A percentile compares a stretch with the other conserved stretches of the same genome.
Evolutionary conservation across 371 early-diverging fungal species (phyloP).

Genomic region (Mortierella sp.): DNA sequence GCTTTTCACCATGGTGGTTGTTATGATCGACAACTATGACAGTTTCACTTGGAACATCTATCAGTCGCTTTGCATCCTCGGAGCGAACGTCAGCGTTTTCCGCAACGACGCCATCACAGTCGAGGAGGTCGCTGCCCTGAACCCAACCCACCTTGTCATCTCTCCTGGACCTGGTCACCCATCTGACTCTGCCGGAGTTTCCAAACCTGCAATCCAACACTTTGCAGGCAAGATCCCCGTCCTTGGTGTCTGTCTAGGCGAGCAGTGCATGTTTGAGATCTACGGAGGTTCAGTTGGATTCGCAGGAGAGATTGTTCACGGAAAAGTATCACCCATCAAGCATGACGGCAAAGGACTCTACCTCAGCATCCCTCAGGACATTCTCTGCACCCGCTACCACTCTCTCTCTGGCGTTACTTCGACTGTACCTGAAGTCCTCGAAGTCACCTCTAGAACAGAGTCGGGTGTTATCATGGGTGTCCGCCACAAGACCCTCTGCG

Average conservation of each 20-base stretch:
- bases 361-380: slow-evolving; percentile 82
- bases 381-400: slow-evolving; percentile 94
- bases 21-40: slow-evolving; percentile 98
- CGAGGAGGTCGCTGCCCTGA: slow-evolving; percentile 77
- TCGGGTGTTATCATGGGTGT: slow-evolving; percentile 94
- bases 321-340: slow-evolving; percentile 87
- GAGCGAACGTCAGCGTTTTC: slow-evolving; percentile 90
- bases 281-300: slow-evolving; percentile 92
- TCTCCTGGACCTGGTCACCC: slow-evolving; percentile 98
- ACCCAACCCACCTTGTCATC: slow-evolving; percentile 93
- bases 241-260: slow-evolving; percentile 96
- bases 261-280: slow-evolving; percentile 95
- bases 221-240: slow-evolving; percentile 96
- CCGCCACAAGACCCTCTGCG: slow-evolving; percentile 85
- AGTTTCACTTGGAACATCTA: slow-evolving; percentile 98
- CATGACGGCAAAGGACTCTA: slow-evolving; percentile 94
- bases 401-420: slow-evolving; percentile 89
- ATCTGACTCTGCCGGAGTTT: slow-evolving; percentile 88
- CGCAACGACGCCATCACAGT: slow-evolving; percentile 95
- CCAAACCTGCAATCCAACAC: slow-evolving; percentile 80
- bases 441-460: slow-evolving; percentile 87
- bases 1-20: slow-evolving; percentile 67
- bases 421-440: slow-evolving; percentile 85
- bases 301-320: slow-evolving; percentile 95
- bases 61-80: slow-evolving; percentile 89